A percentile compares a stretch with the other conserved stretches of the same genome.
These are phyloP conservation scores for Cardamine chenopodiifolia DNA, from an alignment of 345 rosid genomes.

Conservation along the genomic window DNA sequence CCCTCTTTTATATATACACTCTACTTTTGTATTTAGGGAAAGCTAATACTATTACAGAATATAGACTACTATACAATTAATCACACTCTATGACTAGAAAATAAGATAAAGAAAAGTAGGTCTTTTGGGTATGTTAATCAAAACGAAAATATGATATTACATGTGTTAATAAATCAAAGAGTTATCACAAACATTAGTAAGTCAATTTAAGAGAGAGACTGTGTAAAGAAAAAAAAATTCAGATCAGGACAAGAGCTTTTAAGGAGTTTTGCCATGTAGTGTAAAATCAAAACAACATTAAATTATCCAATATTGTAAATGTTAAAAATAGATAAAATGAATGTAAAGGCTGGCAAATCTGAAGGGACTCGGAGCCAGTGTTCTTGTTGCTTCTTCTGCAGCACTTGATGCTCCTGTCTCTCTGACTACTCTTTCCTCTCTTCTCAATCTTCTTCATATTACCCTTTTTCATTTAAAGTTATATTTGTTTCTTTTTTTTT, in stretches of 20 bases:
- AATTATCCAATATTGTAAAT: slow-evolving; percentile 46
- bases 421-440: slow-evolving; percentile 43
- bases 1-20: slow-evolving; percentile 36
- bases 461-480: no score
- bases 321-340: slow-evolving; percentile 32
- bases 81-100: neutral
- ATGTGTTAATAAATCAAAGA: neutral
- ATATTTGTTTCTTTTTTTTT: neutral
- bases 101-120: neutral
- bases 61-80: slow-evolving; percentile 9
- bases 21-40: slow-evolving; percentile 13
- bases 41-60: neutral
- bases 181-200: slow-evolving; percentile 4
- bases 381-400: slow-evolving; percentile 51
- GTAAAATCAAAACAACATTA: slow-evolving; percentile 47
- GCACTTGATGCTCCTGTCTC: slow-evolving; percentile 51
- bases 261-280: slow-evolving; percentile 47
- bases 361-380: slow-evolving; percentile 44
- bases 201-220: neutral
- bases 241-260: slow-evolving; percentile 44
- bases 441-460: slow-evolving; percentile 14
- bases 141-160: neutral
- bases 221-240: neutral
- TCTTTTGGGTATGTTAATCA: neutral
- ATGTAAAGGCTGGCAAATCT: slow-evolving; percentile 39